Evolutionary conservation across 148 eudicot species (phyloP).

Genomic region (Vaccinium darrowii): DNA sequence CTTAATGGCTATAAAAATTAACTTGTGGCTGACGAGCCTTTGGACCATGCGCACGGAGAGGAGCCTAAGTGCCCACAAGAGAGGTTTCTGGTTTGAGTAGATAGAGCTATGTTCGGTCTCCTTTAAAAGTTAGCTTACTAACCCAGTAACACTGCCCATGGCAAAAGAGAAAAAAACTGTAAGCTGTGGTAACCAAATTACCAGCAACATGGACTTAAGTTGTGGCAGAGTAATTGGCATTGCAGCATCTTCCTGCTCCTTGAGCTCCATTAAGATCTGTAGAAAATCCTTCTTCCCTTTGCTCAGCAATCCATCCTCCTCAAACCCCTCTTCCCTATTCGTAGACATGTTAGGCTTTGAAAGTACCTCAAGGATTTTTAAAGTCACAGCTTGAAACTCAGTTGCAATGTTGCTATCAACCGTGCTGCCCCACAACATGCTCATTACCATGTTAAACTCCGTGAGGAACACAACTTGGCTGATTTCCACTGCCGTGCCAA

Average conservation of each 20-base stretch:
- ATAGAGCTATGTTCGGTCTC: too few relatives aligned
- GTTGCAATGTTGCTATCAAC: constrained; percentile 16
- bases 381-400: constrained; percentile 18
- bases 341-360: constrained; percentile 47
- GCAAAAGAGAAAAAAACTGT: neutral
- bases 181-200: constrained; percentile 3
- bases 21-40: too few relatives aligned
- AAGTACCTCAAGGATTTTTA: neutral
- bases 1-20: too few relatives aligned
- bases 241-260: constrained; percentile 22
- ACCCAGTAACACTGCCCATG: neutral
- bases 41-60: too few relatives aligned
- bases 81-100: too few relatives aligned
- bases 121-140: neutral
- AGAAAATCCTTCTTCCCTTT: constrained; percentile 30
- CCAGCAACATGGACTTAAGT: constrained; percentile 39
- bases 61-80: too few relatives aligned
- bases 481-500: constrained; percentile 17
- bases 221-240: constrained; percentile 24
- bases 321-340: neutral
- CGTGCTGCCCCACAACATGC: constrained; percentile 45
- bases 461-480: constrained; percentile 27
- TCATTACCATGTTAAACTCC: constrained; percentile 25
- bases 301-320: neutral
- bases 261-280: constrained; percentile 32